Evolutionary conservation across 1,139 yeast species (phyloP), one percentile per base, ranked within the genome.

Genomic region (Zhuliangozyma parablackwelliae): DNA sequence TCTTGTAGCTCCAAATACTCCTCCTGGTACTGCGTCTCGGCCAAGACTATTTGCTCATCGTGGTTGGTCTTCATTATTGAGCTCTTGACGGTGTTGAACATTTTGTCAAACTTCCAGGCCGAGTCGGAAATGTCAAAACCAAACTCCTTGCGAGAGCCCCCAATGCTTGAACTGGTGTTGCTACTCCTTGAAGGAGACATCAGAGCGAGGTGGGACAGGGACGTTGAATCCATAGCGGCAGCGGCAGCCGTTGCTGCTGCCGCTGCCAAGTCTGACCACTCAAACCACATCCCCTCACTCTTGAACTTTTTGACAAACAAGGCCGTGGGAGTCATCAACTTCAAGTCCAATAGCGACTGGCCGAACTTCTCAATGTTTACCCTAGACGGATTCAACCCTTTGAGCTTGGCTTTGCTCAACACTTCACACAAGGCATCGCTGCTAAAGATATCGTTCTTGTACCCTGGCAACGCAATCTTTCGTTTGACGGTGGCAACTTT

Each of bases 211-310:
- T 16, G 16, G 16, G 16, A 16, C 16, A 16, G 16, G 3, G 16
- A 16, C 16, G 4, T 16, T 16, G 16, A 4, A 16, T 16, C n/a
- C n/a, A n/a, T n/a, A n/a, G n/a, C n/a, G n/a, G n/a, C n/a, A n/a
- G n/a, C n/a, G n/a, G n/a, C n/a, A n/a, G n/a, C n/a, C 10, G 42
- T 36, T 35, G 42, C 53, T 11, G 47, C 47, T 7, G 61, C 50
- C 5, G 55, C 49, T 28, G 72, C 66, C 31, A 59, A 45, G 11
- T 65, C 72, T 2, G 72, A 53, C 75, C 75, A 70, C 45, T 70
- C 76, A 40, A 68, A 67, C 75, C 75, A 69, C 65, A 67, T 59
- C 2, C 65, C 66, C 42, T 68, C 74, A 44, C 72, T 65, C 37
- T 54, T 64, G 47, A 71, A 71, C 45, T 61, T 67, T 39, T 51